Base-by-base conservation (phyloP, 805 yeast species). In the Wickerhamomyces hampshirensis region DNA sequence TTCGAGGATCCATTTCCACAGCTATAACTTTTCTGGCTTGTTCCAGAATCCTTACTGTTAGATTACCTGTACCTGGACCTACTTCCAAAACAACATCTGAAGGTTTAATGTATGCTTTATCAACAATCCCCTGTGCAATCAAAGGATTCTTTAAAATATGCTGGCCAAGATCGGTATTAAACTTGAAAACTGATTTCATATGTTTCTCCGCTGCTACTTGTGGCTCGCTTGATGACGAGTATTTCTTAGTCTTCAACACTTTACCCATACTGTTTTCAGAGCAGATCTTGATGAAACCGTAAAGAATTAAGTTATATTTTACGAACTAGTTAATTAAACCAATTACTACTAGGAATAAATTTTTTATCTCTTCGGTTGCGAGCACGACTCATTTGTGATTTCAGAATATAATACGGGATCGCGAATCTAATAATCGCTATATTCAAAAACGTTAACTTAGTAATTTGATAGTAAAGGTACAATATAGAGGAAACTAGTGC, bases 31-130 rank as follows among this genome's bases (percentile, higher is more conserved):
- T 88, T 39, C 85, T 72, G 0, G 97, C 98, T 59, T 88, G 83
- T 51, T 91, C 97, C 37, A 93, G 63, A 26, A 93, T 93, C 43
- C 94, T 72, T 26, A 91, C 95, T 0, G 98, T 93, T 63, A 93
- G 71, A 55, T 93, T 93, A 67, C 98, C 98, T 0, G 98, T 93
- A 77, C 98, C 98, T 3, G 98, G 98, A 53, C 98, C 98, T 35
- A 93, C 96, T 66, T 93, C 98, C 28, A 93, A 68, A 2, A 93
- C 98, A 6, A 79, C 77, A 56, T 93, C 98, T 21, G 94, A 81
- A 3, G 98, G 97, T 52, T 79, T 83, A 37, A 93, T 83, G 26
- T 78, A 83, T 2, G 98, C 98, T 56, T 91, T 91, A 59, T 93
- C 98, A 13, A 93, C 98, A 59, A 93, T 93, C 12, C 97, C 98